Base-by-base conservation (phyloP, 768 basidiomycete species). In the Amanita muscaria region DNA sequence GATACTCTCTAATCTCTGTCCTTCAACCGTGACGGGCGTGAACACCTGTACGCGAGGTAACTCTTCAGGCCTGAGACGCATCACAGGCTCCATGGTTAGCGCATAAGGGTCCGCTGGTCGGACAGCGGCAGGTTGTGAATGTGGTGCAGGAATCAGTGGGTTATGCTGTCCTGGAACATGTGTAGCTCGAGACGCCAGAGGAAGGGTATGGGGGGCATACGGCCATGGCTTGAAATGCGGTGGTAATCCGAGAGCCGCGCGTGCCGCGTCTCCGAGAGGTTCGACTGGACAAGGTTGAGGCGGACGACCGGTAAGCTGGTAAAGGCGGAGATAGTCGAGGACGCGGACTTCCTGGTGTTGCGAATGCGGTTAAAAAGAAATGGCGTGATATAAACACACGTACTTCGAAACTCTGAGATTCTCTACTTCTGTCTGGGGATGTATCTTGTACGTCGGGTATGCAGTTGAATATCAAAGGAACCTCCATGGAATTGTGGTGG, bases 271-370 rank as follows among this genome's bases (percentile, higher is more conserved):
- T 15, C 64, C 66, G n/a, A 64, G 58, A 0, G 80, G 80, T 3
- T 65, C 56, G 41, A 61, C 64, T 0, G 77, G 73, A 29, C 65
- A 67, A 7, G 78, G 76, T 12, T 42, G 52, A 3, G 80, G 80
- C 4, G 73, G 66, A 31, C 60, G 54, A 12, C 73, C 69, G 0
- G 74, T 75, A 0, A 67, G 50, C 22, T 51, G 56, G 51, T 76
- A 80, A 1, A 73, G 66, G 16, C 57, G 59, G 22, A 78, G 49
- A 50, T 83, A 83, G 54, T 80, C 79, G 29, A 68, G 61, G 4
- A 69, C 51, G 30, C 80, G 73, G 19, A 67, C 59, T 64, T 82
- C 80, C 80, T 82, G 53, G 22, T 36, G 16, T 29, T 21, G 29
- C 33, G 16, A 25, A 24, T 24, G 37, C 5, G 41, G 27, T 29